A percentile compares a stretch with the other conserved stretches of the same genome.
Conservation (phyloP, 192 early-diverging fungal genomes). For the Coemansia sp. region DNA sequence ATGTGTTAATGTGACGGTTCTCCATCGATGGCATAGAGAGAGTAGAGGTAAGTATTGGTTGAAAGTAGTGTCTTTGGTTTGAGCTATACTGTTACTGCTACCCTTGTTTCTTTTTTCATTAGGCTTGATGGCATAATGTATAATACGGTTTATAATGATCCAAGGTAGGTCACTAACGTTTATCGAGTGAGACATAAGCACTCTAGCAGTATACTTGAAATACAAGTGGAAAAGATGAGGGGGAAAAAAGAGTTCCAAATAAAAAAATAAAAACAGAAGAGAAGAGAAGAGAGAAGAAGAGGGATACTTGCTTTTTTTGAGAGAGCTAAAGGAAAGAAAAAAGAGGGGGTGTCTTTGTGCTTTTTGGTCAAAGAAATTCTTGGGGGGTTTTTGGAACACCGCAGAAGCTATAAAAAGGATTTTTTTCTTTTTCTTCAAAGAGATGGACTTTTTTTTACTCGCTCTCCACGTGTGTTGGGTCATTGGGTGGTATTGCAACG, state of each 20-base stretch:
- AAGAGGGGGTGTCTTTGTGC: background rate
- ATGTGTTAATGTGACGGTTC: background rate
- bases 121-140: background rate
- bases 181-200: background rate
- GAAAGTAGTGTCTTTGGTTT: background rate
- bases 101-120: background rate
- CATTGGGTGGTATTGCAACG: background rate
- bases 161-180: constrained; percentile 4
- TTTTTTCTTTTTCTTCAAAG: background rate
- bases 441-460: background rate
- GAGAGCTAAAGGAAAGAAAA: background rate
- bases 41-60: constrained; percentile 1
- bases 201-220: background rate
- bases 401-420: background rate
- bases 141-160: constrained; percentile 7
- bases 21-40: constrained; percentile 9
- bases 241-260: background rate
- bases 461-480: background rate
- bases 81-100: background rate
- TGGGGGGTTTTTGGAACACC: background rate
- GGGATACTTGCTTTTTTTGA: background rate
- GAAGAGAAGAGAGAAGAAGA: background rate
- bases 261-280: background rate
- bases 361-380: background rate
- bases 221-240: background rate